Base-by-base conservation (phyloP, 1,139 yeast genomes). In the Kodamaea anthophila region DNA sequence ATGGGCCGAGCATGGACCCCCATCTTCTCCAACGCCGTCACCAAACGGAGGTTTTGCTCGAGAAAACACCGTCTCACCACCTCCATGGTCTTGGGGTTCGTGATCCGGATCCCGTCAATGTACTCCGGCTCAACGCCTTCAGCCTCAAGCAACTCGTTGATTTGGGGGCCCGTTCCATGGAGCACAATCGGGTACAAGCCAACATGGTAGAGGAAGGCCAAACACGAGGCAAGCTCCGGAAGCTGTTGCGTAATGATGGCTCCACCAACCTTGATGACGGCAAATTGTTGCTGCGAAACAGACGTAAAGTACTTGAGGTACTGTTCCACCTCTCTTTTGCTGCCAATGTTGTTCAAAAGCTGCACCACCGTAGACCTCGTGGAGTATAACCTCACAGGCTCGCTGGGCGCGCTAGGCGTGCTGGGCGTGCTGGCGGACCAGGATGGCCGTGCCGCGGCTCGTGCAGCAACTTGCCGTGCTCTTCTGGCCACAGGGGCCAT, bases 91-190 rank as follows among this genome's bases (percentile, higher is more conserved):
- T 81, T 78, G 36, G 87, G 81, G 55, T 93, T 94, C 15, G 99
- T 91, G 55, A 91, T 86, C 51, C 99, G 77, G 47, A 93, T 91
- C 11, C 99, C 99, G 51, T 91, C 97, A 41, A 81, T 83, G 55
- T 91, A 91, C 44, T 84, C 88, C 2, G 99, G 98, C 53, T 85
- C 96, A 23, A 93, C 87, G 16, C 96, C 96, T 56, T 86, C 95
- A 30, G 81, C 79, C 58, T 91, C 98, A 39, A 91, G 70, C 44
- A 87, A 74, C 47, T 84, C 94, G 53, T 91, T 91, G 60, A 91
- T 93, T 60, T 91, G 99, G 9, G 99, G 99, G 15, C 99, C 99
- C 2, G 98, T 91, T 24, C 99, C 99, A 54, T 91, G 99, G 38
- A 93, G 71, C 13, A 91, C 95, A 40, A 91, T 86, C 13, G 99